Evolutionary conservation across 2,329 filamentous ascomycete species (phyloP), one percentile per base, ranked within the genome.

Genomic region (Paramyrothecium roridum): DNA sequence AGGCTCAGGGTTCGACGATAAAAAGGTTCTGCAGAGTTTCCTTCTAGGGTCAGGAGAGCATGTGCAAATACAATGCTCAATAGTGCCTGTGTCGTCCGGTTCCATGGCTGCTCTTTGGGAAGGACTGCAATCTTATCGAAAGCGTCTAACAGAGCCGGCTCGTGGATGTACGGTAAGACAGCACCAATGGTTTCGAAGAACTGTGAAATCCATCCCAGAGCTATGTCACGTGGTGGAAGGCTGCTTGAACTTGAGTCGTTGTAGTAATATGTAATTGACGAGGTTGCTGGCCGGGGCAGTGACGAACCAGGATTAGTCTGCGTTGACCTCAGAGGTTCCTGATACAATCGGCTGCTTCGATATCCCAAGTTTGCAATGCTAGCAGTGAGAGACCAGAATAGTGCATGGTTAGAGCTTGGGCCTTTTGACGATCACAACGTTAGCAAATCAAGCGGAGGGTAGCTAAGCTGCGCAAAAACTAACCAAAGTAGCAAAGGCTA

Each of bases 131-230:
- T 54, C 16, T 57, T 48, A 21, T 66, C 58, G 3, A 66, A 53
- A 17, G 64, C 59, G 2, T 52, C 54, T 11, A 66, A 12, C 8
- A 68, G 49, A 7, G 55, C 54, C 2, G 59, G 53, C 52, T 66
- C 63, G 26, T 50, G 61, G 10, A 67, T 50, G 33, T 65, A 69
- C 0, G 66, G 64, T 20, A 68, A 46, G 12, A 64, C 63, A 3
- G 58, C 54, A n/a, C 65, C 67, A n/a, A 69, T 60, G 0, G 65
- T 69, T 47, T 67, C 63, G 13, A 65, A 69, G 54, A 69, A 68
- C 11, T 56, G 53, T 3, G 59, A 52, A 4, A 64, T 59, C 62
- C 61, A 65, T 8, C 61, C 54, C 12, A 60, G 54, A 19, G 65
- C 60, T 8, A 52, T 40, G 13, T 55, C 33, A 10, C 57, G 52